Evolutionary conservation across 768 basidiomycete species (phyloP).

Genomic region (Suillus cothurnatus): DNA sequence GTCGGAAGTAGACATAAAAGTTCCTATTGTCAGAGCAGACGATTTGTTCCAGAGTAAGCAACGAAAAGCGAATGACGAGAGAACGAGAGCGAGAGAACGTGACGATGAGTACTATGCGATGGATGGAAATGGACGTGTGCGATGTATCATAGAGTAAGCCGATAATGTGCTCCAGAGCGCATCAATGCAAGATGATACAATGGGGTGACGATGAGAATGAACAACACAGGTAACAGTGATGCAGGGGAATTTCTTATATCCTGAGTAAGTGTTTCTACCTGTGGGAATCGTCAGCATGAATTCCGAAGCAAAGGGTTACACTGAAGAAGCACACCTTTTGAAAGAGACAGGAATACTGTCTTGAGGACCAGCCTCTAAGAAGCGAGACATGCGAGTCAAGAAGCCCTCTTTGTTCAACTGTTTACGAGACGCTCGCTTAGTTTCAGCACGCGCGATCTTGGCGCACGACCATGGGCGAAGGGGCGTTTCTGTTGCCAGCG

Average conservation of each 20-base stretch:
- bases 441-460: conserved; percentile 30
- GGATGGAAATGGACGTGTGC: background rate
- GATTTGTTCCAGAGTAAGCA: background rate
- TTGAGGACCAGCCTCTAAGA: background rate
- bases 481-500: background rate
- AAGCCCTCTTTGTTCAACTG: background rate
- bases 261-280: background rate
- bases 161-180: conserved; percentile 3
- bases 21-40: background rate
- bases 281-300: background rate
- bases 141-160: background rate
- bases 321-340: background rate
- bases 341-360: background rate
- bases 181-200: background rate
- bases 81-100: background rate
- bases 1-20: background rate
- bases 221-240: background rate
- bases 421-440: conserved; percentile 30
- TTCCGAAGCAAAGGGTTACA: background rate
- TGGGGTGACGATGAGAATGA: background rate
- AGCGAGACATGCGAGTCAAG: background rate
- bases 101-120: background rate
- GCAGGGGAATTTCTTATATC: background rate
- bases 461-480: conserved; percentile 32
- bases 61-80: background rate